Evolutionary conservation across 2,329 filamentous ascomycete species (phyloP).

Genomic region (Nakataea oryzae): DNA sequence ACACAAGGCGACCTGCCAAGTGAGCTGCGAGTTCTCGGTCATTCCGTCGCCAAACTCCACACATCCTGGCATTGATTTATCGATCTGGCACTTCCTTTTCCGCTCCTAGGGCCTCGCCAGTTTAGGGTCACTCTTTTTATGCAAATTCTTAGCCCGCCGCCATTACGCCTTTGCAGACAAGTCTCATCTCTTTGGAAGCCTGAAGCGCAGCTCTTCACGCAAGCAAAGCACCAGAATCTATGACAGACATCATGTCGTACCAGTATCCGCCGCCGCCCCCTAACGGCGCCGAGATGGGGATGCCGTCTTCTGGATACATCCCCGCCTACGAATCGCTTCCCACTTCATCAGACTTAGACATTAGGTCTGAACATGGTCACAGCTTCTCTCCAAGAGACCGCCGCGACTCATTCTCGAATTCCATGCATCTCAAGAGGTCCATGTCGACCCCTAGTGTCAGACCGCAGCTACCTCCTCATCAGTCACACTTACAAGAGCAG

Average conservation of each 20-base stretch:
- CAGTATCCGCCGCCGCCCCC: conserved; percentile 34
- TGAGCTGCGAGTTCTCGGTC: neutral
- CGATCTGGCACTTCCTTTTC: neutral
- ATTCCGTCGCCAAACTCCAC: neutral
- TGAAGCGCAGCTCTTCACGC: conserved; percentile 11
- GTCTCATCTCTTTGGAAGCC: neutral
- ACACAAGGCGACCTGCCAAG: neutral
- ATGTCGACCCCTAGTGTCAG: conserved; percentile 38
- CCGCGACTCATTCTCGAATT: conserved; percentile 25
- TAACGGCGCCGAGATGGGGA: conserved; percentile 28
- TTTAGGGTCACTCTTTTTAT: neutral
- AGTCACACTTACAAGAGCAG: neutral
- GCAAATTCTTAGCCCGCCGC: neutral
- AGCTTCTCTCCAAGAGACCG: conserved; percentile 22
- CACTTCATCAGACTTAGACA: conserved; percentile 18
- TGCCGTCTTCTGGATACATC: conserved; percentile 26
- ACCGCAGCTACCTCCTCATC: conserved; percentile 16
- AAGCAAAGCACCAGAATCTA: conserved; percentile 17
- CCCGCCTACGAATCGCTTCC: conserved; percentile 21
- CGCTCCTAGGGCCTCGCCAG: neutral
- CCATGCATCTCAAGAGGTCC: conserved; percentile 34
- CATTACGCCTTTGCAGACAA: neutral
- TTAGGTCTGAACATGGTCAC: conserved; percentile 18
- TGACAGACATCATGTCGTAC: conserved; percentile 36
- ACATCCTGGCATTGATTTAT: neutral